Evolutionary conservation across 1,284 basidiomycete genomes (phyloP).

Genomic region (Cutaneotrichosporon spelunceum): DNA sequence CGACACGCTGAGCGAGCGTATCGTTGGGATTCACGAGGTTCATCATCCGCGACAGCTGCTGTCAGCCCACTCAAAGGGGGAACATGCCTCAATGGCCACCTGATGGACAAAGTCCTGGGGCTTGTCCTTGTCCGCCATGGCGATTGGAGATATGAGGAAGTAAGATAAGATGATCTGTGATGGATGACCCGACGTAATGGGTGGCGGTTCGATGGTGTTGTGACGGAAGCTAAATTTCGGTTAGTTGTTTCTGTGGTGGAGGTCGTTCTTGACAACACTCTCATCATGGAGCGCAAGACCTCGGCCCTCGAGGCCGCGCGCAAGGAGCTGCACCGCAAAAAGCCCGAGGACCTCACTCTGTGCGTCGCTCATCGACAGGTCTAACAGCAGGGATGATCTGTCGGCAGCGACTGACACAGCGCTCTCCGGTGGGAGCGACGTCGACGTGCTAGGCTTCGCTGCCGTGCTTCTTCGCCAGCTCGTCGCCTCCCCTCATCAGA

Average conservation of each 20-base stretch:
- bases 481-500: conserved; percentile 4
- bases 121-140: conserved; percentile 4
- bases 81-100: conserved; percentile 60
- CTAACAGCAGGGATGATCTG: conserved; percentile 9
- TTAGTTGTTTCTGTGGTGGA: background rate
- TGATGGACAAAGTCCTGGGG: conserved; percentile 63
- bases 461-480: conserved; percentile 32
- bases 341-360: conserved; percentile 18
- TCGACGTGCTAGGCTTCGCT: conserved; percentile 32
- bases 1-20: conserved; percentile 69
- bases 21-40: conserved; percentile 80
- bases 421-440: conserved; percentile 15
- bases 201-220: conserved; percentile 12
- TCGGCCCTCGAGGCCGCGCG: conserved; percentile 23
- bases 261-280: conserved; percentile 6
- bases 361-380: background rate
- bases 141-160: background rate
- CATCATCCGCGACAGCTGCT: conserved; percentile 69
- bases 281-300: conserved; percentile 15
- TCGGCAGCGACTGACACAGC: conserved; percentile 8
- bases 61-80: background rate
- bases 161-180: background rate
- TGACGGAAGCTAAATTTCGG: conserved; percentile 17
- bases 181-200: background rate
- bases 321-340: conserved; percentile 29